Conservation (phyloP, 768 basidiomycete genomes). For the Sarcodon sp. region DNA sequence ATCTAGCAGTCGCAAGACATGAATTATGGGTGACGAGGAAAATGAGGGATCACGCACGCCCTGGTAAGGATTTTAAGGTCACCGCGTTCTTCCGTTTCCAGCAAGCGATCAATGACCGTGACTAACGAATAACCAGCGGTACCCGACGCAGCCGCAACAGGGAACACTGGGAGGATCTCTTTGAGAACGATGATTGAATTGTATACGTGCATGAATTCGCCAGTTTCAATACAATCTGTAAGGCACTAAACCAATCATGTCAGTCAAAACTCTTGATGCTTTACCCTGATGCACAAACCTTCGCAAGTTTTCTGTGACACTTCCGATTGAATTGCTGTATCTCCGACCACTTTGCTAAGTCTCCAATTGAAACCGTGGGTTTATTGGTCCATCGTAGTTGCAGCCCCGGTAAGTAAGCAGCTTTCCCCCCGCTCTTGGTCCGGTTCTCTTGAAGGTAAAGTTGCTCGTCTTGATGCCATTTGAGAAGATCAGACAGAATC, state of each 20-base stretch:
- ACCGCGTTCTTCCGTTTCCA: constrained; percentile 70
- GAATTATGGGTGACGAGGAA: neutral
- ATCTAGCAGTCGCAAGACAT: constrained; percentile 24
- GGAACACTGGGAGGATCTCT: constrained; percentile 84
- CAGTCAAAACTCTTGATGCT: neutral
- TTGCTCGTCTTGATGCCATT: constrained; percentile 71
- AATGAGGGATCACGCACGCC: constrained; percentile 36
- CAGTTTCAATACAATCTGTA: constrained; percentile 68
- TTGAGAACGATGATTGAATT: constrained; percentile 92
- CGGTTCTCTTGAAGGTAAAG: constrained; percentile 63
- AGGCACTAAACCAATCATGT: constrained; percentile 41
- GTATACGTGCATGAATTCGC: constrained; percentile 95
- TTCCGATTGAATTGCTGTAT: constrained; percentile 67
- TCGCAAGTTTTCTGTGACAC: constrained; percentile 69
- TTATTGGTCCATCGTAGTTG: constrained; percentile 39
- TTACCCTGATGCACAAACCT: constrained; percentile 19
- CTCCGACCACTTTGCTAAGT: constrained; percentile 53
- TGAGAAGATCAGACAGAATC: constrained; percentile 62
- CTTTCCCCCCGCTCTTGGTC: constrained; percentile 47
- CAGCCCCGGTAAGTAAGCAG: constrained; percentile 56
- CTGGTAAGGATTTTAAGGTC: constrained; percentile 71
- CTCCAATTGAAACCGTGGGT: constrained; percentile 26
- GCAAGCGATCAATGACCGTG: constrained; percentile 46
- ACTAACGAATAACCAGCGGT: constrained; percentile 44
- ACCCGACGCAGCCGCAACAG: constrained; percentile 43